These are phyloP conservation scores for Farysia itapuensis DNA, from an alignment of 1,284 basidiomycete species.

Conservation along the genomic window DNA sequence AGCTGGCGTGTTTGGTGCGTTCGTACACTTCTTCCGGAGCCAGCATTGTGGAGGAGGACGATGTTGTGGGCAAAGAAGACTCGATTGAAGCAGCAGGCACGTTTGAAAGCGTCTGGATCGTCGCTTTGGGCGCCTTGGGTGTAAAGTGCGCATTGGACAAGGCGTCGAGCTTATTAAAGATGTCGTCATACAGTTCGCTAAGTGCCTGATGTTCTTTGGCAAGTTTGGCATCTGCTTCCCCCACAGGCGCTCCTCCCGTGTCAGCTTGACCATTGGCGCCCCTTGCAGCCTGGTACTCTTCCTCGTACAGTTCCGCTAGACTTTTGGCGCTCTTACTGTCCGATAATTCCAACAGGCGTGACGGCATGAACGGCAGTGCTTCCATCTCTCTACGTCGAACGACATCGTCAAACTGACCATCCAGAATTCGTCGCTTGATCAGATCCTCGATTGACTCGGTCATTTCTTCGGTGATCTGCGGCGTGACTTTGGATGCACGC, in stretches of 20 bases:
- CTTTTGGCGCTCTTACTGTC: slow-evolving; percentile 73
- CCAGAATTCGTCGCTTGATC: slow-evolving; percentile 87
- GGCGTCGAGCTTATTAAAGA: slow-evolving; percentile 88
- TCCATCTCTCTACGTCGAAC: slow-evolving; percentile 76
- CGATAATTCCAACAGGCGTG: slow-evolving; percentile 82
- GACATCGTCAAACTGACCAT: slow-evolving; percentile 86
- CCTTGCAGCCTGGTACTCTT: slow-evolving; percentile 78
- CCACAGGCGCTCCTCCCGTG: slow-evolving; percentile 63
- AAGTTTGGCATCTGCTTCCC: slow-evolving; percentile 85
- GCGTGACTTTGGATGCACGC: slow-evolving; percentile 78
- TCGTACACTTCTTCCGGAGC: slow-evolving; percentile 89
- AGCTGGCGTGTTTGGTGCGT: slow-evolving; percentile 27
- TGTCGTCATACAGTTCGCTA: slow-evolving; percentile 76
- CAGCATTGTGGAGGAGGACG: slow-evolving; percentile 76
- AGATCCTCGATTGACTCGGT: slow-evolving; percentile 82
- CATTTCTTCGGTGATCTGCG: slow-evolving; percentile 84
- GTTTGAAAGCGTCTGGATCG: slow-evolving; percentile 83
- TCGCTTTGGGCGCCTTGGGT: slow-evolving; percentile 88
- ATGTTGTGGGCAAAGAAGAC: slow-evolving; percentile 81
- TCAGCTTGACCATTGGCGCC: slow-evolving; percentile 44
- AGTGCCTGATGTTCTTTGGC: slow-evolving; percentile 86
- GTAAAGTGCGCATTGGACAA: slow-evolving; percentile 92
- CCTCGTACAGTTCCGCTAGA: slow-evolving; percentile 93
- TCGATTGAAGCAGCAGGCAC: slow-evolving; percentile 83
- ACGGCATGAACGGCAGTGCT: slow-evolving; percentile 76